phyloP scores from a whole-genome alignment of 2,329 filamentous ascomycete species.

The Ustulina deusta region DNA sequence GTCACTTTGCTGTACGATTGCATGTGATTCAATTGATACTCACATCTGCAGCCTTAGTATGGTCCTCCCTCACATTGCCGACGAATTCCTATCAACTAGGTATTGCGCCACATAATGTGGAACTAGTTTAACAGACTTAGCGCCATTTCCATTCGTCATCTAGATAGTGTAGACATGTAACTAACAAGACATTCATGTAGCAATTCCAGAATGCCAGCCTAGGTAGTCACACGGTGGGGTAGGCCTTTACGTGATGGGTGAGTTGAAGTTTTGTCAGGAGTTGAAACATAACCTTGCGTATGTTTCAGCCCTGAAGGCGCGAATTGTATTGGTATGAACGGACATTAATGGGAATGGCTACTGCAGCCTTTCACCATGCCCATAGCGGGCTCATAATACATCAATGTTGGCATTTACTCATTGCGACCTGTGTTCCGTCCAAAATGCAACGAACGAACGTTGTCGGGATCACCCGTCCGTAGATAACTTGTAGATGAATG shows the following conservation, averaged over 20 bases:
- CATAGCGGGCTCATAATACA: slow-evolving; percentile 26
- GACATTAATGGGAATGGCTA: not conserved
- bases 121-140: no score
- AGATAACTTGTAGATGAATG: slow-evolving; percentile 2
- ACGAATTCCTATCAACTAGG: no score
- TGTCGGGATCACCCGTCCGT: slow-evolving; percentile 7
- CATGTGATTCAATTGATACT: slow-evolving; percentile 25
- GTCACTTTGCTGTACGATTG: not conserved
- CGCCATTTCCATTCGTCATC: no score
- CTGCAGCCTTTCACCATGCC: slow-evolving; percentile 1
- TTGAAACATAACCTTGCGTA: not conserved
- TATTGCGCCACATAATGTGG: no score
- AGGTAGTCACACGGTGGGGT: not conserved
- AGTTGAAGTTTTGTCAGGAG: not conserved
- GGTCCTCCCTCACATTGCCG: no score
- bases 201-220: not conserved
- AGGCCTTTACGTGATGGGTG: not conserved
- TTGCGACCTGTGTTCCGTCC: slow-evolving; percentile 6
- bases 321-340: slow-evolving; percentile 15
- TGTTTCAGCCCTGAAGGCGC: slow-evolving; percentile 5
- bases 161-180: no score
- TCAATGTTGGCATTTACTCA: slow-evolving; percentile 17
- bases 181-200: not conserved
- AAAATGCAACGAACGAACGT: slow-evolving; percentile 13
- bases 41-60: no score